Evolutionary conservation across 2,329 filamentous ascomycete genomes (phyloP), one percentile per base, ranked within the genome.

Genomic region (Venturia nashicola): DNA sequence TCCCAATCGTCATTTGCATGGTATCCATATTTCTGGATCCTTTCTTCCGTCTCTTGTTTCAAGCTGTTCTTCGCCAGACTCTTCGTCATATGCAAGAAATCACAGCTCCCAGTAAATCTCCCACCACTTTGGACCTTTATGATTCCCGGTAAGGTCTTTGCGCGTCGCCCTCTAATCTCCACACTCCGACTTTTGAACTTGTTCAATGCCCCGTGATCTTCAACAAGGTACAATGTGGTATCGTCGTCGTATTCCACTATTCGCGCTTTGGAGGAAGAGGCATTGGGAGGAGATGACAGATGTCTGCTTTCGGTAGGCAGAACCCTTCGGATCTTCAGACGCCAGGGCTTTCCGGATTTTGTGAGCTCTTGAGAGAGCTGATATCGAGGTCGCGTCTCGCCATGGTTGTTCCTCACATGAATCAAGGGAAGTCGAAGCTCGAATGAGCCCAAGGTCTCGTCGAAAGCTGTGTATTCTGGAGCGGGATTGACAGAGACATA

Each of bases 11-110:
- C 66, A 7, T 64, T 44, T 6, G 66, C 64, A 63, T 66, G 67
- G 61, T 65, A 71, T 57, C 68, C 70, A 66, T 67, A 68, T 65
- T 55, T 68, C 44, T 66, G 65, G 57, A 70, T 65, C 54, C 65
- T 61, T 40, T 59, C 65, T 62, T 68, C 67, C 39, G 68, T 68
- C 62, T 68, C 68, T 20, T 67, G 61, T 55, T 67, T 66, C 61
- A 68, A 61, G 63, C 70, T 39, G 36, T 39, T 67, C 12, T 64
- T 59, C 27, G 62, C 40, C 12, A 32, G 5, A 27, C 67, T 67
- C 59, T 67, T 68, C 2, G 66, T 69, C 27, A 67, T 48, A 34
- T 68, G 70, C 65, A 65, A 70, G 14, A 71, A 65, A 18, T 67
- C 67, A 18, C 63, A 68, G 66, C 67, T 57, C n/a, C 48, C 36